Evolutionary conservation across 1,284 basidiomycete genomes (phyloP), one percentile per base, ranked within the genome.

Genomic region (Cryptococcus sp.): DNA sequence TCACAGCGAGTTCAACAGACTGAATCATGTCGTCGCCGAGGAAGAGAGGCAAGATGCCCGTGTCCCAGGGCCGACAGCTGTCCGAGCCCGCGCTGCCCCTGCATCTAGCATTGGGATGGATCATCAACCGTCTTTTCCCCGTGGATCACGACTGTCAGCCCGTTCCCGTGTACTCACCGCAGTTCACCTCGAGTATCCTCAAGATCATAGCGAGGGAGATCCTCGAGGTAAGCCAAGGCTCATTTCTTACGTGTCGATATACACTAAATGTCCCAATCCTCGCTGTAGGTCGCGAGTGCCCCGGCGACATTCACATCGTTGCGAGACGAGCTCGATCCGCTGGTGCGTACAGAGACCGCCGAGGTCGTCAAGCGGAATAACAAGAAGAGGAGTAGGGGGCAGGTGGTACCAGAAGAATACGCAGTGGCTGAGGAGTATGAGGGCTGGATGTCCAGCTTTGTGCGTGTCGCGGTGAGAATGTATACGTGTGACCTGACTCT

Each of bases 391-490:
- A 61, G 51, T 3, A 61, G 66, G 41, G 71, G 73, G 5, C 65
- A 68, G 23, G 25, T 50, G 0, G 62, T 74, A 0, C 41, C 54
- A 8, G 47, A 55, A 1, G 59, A 67, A 10, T 43, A 51, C 6
- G 57, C 62, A 30, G 58, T 58, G 3, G 63, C 64, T 0, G 71
- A 65, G 22, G 30, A 60, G 20, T 61, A 43, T 13, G 39, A 53
- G 16, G 69, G 62, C 51, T 77, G 73, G 73, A 51, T 75, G 55
- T 58, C 53, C 10, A 48, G 41, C 1, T 69, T 73, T 55, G 73
- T 73, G 54, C 60, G 71, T 58, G 17, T 1, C 20, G 41, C n/a
- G 45, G 3, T 27, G 22, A n/a, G 10, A 22, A n/a, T 25, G 5
- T 10, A 45, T 5, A 22, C 10, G 11, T 10, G 8, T 10, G 20